Base-by-base conservation (phyloP, 768 basidiomycete genomes). In the Podaxis sp. region DNA sequence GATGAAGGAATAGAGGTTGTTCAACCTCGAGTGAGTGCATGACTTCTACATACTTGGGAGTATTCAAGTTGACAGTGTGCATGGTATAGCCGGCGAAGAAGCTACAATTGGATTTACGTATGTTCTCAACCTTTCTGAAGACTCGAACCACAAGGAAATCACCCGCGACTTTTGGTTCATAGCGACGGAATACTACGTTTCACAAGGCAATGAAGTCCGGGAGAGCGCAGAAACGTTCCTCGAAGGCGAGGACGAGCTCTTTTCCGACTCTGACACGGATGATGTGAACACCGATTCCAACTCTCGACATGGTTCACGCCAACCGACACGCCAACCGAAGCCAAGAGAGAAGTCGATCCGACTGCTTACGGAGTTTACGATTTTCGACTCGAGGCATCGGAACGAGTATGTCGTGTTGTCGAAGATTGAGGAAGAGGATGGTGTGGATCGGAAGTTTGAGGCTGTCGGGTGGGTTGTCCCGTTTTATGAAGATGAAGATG, bases 391-490 rank as follows among this genome's bases (percentile, higher is more conserved):
- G 0, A 72, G 69, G 3, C 76, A 79, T 27, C 66, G 71, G 11
- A 77, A 79, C 17, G 76, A 79, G 47, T 70, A 88, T 66, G 74
- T 87, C 0, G 76, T 82, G 2, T 76, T 88, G 5, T 75, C 75
- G 33, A 69, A 73, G 1, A 74, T 88, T 49, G 83, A 82, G 36
- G 69, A 74, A 37, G 76, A 79, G 4, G 78, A 80, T 38, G 77
- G 71, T 2, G 67, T 72, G 13, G 75, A 76, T 60, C 73, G 76
- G 7, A 67, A 75, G 17, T 76, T 87, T 50, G 81, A 83, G 62
- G 89, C 80, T 4, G 84, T 81, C 0, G 91, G 91, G 1, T 65
- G 72, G n/a, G 82, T 84, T 1, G 66, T 70, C 11, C 76, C 86
- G 0, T 74, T 75, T 37, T 80, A 79, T 25, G 55, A 55, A 50